phyloP scores from a whole-genome alignment of 2,329 filamentous ascomycete species.

The Paramyrothecium roridum region DNA sequence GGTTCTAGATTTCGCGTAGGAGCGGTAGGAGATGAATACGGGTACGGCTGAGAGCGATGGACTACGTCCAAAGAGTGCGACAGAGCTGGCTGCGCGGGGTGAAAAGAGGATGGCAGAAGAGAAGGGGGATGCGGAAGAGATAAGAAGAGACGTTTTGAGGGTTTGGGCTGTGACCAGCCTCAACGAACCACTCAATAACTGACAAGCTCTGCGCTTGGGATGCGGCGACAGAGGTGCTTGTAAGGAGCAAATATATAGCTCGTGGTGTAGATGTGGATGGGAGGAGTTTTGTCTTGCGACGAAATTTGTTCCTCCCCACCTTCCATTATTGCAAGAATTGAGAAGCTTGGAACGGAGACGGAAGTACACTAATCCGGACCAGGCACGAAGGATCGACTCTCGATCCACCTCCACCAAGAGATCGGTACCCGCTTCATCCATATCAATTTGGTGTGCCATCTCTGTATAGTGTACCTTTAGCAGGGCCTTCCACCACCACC shows the following conservation, averaged over 20 bases:
- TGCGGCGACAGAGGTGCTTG: conserved; percentile 14
- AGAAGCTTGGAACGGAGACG: not conserved
- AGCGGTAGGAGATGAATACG: conserved; percentile 46
- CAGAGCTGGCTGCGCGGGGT: conserved; percentile 66
- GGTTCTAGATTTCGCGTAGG: conserved; percentile 61
- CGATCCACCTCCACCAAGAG: too few species aligned
- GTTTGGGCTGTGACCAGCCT: conserved; percentile 40
- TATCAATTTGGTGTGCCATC: too few species aligned
- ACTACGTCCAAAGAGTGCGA: conserved; percentile 47
- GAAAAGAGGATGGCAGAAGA: conserved; percentile 50
- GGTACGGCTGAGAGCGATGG: conserved; percentile 15
- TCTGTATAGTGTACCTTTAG: too few species aligned
- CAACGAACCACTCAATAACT: conserved; percentile 9
- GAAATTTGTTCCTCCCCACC: conserved; percentile 15
- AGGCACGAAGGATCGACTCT: too few species aligned
- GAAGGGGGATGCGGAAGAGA: conserved; percentile 40
- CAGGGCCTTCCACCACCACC: too few species aligned
- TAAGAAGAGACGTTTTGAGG: conserved; percentile 41
- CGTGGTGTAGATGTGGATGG: conserved; percentile 7
- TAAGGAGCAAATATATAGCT: conserved; percentile 12
- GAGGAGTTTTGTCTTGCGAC: conserved; percentile 15
- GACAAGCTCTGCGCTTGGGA: conserved; percentile 1
- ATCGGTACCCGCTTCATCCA: too few species aligned
- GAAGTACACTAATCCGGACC: not conserved
- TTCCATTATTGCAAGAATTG: conserved; percentile 1